These are phyloP conservation scores for Cladosporium colombiae DNA, from an alignment of 2,329 filamentous ascomycete genomes.

Conservation along the genomic window DNA sequence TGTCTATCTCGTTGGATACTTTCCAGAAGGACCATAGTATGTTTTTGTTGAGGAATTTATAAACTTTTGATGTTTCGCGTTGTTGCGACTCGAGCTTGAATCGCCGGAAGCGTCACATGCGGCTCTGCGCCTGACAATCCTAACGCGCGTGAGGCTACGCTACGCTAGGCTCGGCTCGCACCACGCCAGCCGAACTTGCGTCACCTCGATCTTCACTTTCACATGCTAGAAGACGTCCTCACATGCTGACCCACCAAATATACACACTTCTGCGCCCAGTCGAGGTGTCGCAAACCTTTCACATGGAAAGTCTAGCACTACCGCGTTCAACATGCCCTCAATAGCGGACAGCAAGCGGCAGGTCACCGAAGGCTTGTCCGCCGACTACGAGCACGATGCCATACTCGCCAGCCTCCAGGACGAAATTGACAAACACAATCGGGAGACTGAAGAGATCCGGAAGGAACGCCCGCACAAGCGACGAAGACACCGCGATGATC, in stretches of 20 bases:
- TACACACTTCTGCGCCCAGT: not conserved
- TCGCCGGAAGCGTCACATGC: constrained; percentile 17
- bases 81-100: not conserved
- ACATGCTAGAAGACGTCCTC: not conserved
- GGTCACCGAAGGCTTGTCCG: constrained; percentile 31
- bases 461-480: constrained; percentile 12
- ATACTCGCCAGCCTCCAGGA: constrained; percentile 34
- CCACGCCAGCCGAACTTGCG: not conserved
- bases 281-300: not conserved
- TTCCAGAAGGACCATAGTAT: not conserved
- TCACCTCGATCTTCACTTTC: constrained; percentile 16
- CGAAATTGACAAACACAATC: constrained; percentile 38
- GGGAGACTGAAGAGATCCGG: constrained; percentile 22
- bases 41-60: not conserved
- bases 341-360: constrained; percentile 36
- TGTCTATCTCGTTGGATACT: not conserved
- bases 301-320: not conserved
- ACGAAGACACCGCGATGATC: constrained; percentile 19
- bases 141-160: not conserved
- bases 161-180: not conserved
- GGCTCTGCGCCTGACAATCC: constrained; percentile 17
- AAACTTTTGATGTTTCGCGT: not conserved
- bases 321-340: constrained; percentile 31
- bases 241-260: not conserved
- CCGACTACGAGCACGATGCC: constrained; percentile 35